Evolutionary conservation across 2,329 filamentous ascomycete genomes (phyloP).

Genomic region (Huntiella savannae): DNA sequence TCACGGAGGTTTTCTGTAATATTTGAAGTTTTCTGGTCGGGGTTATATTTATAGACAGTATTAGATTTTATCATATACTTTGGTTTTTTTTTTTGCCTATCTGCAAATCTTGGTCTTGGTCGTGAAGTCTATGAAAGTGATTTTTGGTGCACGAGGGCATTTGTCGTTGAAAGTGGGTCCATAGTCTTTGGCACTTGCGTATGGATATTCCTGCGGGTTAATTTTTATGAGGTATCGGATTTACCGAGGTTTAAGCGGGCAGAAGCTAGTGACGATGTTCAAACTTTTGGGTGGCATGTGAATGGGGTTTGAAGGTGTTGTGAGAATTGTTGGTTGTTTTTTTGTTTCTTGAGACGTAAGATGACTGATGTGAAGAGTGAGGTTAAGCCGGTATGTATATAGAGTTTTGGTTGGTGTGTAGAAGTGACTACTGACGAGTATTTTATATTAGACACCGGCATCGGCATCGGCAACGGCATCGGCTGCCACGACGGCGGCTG

Average conservation of each 20-base stretch:
- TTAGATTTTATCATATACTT: not conserved
- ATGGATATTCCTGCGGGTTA: not conserved
- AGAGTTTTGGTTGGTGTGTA: not conserved
- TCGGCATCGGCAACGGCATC: not conserved
- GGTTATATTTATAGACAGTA: not conserved
- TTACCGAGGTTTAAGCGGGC: not conserved
- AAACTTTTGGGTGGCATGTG: too few species aligned
- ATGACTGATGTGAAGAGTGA: not conserved
- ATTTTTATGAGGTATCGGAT: not conserved
- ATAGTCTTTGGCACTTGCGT: not conserved
- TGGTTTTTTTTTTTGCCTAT: not conserved
- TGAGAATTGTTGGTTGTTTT: not conserved
- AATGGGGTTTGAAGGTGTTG: not conserved
- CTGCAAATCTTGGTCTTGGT: not conserved
- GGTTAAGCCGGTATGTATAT: constrained; percentile 1
- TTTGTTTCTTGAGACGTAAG: not conserved
- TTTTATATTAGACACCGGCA: not conserved
- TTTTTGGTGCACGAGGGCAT: not conserved
- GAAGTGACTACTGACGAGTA: not conserved
- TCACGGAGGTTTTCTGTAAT: too few species aligned
- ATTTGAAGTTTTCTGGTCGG: too few species aligned
- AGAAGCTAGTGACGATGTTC: too few species aligned
- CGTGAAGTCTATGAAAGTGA: not conserved
- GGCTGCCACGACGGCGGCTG: not conserved
- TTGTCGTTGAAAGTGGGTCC: constrained; percentile 3